These are phyloP conservation scores for Candida glucosophila DNA, from an alignment of 1,139 yeast species.

Conservation along the genomic window DNA sequence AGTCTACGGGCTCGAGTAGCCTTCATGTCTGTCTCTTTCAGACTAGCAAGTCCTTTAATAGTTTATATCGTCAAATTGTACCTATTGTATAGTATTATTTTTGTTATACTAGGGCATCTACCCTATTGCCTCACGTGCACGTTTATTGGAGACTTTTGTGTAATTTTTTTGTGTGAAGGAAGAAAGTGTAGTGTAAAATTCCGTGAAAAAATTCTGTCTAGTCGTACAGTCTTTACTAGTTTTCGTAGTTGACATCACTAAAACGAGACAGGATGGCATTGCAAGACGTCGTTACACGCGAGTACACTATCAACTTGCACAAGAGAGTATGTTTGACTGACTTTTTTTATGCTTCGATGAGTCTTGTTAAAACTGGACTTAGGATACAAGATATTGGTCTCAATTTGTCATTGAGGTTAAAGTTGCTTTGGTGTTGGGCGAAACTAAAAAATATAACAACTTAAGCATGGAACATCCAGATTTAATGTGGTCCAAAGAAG, in stretches of 20 bases:
- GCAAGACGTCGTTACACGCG: slow-evolving; percentile 99
- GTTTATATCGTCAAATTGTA: too few relatives aligned
- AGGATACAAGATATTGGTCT: too few relatives aligned
- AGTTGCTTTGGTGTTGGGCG: too few relatives aligned
- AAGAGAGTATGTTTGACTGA: slow-evolving; percentile 96
- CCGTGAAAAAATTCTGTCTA: slow-evolving; percentile 6
- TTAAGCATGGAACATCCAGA: too few relatives aligned
- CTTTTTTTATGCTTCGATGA: too few relatives aligned
- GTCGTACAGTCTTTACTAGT: slow-evolving; percentile 2
- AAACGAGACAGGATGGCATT: slow-evolving; percentile 89
- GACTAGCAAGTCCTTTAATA: slow-evolving; percentile 14
- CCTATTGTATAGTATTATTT: too few relatives aligned
- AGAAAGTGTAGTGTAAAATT: slow-evolving; percentile 3
- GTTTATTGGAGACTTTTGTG: slow-evolving; percentile 1
- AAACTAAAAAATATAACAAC: too few relatives aligned
- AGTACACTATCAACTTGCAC: slow-evolving; percentile 99
- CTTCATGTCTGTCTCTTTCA: slow-evolving; percentile 9
- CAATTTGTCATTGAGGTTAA: too few relatives aligned
- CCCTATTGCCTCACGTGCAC: too few relatives aligned
- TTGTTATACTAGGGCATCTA: too few relatives aligned
- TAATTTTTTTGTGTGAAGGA: neutral
- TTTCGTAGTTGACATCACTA: slow-evolving; percentile 10
- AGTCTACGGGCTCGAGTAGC: slow-evolving; percentile 14
- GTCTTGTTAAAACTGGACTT: too few relatives aligned
- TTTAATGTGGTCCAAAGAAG: too few relatives aligned